Evolutionary conservation across 306 rosid species (phyloP).

Genomic region (Styphnolobium japonicum): DNA sequence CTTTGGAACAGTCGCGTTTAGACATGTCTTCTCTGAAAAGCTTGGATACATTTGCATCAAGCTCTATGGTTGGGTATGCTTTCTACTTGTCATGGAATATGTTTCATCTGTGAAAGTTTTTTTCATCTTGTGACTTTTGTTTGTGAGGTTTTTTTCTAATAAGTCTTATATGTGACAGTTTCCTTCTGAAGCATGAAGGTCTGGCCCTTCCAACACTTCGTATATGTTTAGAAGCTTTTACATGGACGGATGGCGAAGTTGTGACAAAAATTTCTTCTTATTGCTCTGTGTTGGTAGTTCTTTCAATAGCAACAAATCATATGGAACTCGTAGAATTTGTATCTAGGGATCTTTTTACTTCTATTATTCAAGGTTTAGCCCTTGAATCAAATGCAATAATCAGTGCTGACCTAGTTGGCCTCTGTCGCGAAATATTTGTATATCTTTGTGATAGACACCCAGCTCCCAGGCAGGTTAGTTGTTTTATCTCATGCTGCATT

Average conservation of each 20-base stretch:
- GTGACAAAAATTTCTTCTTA: constrained; percentile 74
- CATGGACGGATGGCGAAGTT: constrained; percentile 91
- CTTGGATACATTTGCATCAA: constrained; percentile 63
- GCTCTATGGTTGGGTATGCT: constrained; percentile 90
- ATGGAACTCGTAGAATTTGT: constrained; percentile 72
- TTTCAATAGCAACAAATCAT: constrained; percentile 59
- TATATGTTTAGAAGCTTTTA: constrained; percentile 72
- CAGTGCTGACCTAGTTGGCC: constrained; percentile 84
- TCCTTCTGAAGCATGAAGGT: constrained; percentile 71
- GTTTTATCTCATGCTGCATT: not conserved
- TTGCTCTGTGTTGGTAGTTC: constrained; percentile 61
- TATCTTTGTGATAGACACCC: constrained; percentile 81
- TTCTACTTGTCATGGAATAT: constrained; percentile 22
- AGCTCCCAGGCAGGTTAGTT: constrained; percentile 89
- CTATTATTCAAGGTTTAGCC: constrained; percentile 77
- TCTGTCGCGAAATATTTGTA: constrained; percentile 88
- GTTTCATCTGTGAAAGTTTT: constrained; percentile 23
- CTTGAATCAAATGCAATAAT: constrained; percentile 90
- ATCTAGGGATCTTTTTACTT: constrained; percentile 79
- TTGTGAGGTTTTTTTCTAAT: constrained; percentile 18
- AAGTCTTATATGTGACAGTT: constrained; percentile 48
- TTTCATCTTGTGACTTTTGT: not conserved
- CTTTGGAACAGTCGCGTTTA: constrained; percentile 81
- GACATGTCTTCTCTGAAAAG: constrained; percentile 65
- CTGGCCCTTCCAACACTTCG: constrained; percentile 72